Base-by-base conservation (phyloP, 805 yeast genomes). In the Lipomyces oligophaga region DNA sequence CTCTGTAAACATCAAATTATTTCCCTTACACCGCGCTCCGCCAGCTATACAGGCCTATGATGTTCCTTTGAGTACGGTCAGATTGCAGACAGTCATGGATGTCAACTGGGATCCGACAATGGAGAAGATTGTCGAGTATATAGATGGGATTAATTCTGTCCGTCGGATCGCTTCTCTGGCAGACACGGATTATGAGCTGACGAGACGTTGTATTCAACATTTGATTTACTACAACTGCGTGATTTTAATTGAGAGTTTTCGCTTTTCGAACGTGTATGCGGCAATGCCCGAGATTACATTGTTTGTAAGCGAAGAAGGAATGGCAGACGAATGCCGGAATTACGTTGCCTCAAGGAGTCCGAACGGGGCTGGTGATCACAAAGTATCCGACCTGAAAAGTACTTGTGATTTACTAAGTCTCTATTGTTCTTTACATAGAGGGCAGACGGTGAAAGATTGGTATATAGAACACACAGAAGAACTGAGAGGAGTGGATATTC, bases 81-180 rank as follows among this genome's bases (percentile, higher is more conserved):
- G 80, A 42, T 68, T 93, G 27, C 74, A 75, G 24, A 69, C 76
- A 31, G 71, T 93, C 52, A 81, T 86, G 34, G 98, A 93, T 64
- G 83, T 85, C 6, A 83, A 85, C 59, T 93, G 98, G 97, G 98
- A 93, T 65, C 97, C 97, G 1, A 90, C 97, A 1, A 83, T 93
- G 93, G 71, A 87, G 37, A 82, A 84, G 42, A 85, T 93, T 20
- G 67, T 86, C 8, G 96, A 96, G 0, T 83, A 73, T 56, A 86
- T 93, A 40, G 79, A 93, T 60, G 98, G 99, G 1, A 72, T 88
- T 39, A 90, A 90, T 63, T 85, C 93, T 4, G 79, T 93, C 16
- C 73, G 79, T 30, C 74, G 76, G 45, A 90, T 94, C 31, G 78
- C 95, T 16, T 78, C 79, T 41, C 65, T 88, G 41, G 86, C 96